phyloP scores from a whole-genome alignment of 192 early-diverging fungal genomes.

The Cladochytrium replicatum region DNA sequence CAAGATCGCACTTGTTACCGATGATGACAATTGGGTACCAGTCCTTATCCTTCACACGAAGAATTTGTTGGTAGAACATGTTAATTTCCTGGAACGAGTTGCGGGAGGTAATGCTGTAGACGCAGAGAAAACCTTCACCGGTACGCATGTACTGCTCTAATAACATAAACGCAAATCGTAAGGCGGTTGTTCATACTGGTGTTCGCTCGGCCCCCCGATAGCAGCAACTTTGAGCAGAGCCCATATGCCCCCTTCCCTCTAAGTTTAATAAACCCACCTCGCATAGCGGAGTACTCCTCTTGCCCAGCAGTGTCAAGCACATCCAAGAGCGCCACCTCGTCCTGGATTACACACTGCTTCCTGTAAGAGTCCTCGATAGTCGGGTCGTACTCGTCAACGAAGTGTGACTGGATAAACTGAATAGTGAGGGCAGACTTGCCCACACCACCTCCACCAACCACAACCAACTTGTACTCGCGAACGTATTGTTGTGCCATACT shows the following conservation, averaged over 20 bases:
- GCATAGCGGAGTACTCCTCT: constrained; percentile 54
- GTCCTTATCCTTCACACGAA: constrained; percentile 75
- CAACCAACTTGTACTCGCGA: constrained; percentile 24
- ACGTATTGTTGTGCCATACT: too few relatives aligned
- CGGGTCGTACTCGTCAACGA: constrained; percentile 82
- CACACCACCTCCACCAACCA: constrained; percentile 20
- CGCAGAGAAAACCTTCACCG: constrained; percentile 71
- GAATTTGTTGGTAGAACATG: constrained; percentile 73
- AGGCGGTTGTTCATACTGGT: constrained; percentile 1
- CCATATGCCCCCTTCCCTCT: constrained; percentile 43
- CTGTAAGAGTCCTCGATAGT: constrained; percentile 85
- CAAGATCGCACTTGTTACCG: constrained; percentile 74
- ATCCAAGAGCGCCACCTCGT: constrained; percentile 63
- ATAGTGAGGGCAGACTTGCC: constrained; percentile 69
- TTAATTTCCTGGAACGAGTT: constrained; percentile 73
- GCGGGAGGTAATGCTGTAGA: constrained; percentile 71
- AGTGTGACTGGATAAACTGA: constrained; percentile 74
- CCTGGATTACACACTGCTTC: constrained; percentile 70
- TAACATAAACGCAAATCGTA: constrained; percentile 3
- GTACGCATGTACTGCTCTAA: constrained; percentile 73
- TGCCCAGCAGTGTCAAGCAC: constrained; percentile 77
- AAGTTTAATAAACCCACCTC: neutral
- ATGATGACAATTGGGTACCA: constrained; percentile 71
- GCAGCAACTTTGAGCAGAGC: neutral
- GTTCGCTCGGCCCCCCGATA: neutral